These are phyloP conservation scores for Myriangium duriaei DNA, from an alignment of 2,329 filamentous ascomycete species.

Conservation along the genomic window DNA sequence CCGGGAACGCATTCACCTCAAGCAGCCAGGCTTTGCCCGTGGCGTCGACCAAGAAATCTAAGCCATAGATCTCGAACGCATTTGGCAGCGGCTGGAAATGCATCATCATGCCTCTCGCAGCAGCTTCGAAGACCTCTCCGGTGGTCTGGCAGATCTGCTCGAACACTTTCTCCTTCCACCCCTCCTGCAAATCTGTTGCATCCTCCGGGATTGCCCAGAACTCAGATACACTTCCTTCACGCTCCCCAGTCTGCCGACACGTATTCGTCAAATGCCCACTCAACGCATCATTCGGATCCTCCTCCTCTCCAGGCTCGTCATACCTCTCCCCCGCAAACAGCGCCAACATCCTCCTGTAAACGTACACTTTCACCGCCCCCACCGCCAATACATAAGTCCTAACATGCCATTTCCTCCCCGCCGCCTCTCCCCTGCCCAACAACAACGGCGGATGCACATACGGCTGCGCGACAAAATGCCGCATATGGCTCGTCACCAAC, in stretches of 20 bases:
- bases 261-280: conserved; percentile 86
- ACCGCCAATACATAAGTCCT: conserved; percentile 77
- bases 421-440: conserved; percentile 34
- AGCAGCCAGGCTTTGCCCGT: conserved; percentile 58
- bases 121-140: conserved; percentile 72
- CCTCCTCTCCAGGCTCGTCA: conserved; percentile 42
- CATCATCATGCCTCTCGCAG: conserved; percentile 67
- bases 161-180: conserved; percentile 52
- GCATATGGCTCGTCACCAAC: conserved; percentile 78
- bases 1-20: conserved; percentile 92
- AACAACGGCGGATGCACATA: conserved; percentile 87
- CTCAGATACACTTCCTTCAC: conserved; percentile 54
- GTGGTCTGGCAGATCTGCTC: conserved; percentile 61
- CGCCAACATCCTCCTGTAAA: conserved; percentile 84
- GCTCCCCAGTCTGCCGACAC: conserved; percentile 57
- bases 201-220: conserved; percentile 58
- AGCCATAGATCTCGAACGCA: conserved; percentile 81
- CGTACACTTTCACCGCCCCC: conserved; percentile 67
- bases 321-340: conserved; percentile 76
- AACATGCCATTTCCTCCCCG: conserved; percentile 82
- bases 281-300: conserved; percentile 40
- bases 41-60: conserved; percentile 76
- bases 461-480: conserved; percentile 90
- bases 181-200: conserved; percentile 11
- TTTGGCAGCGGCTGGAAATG: conserved; percentile 87